A percentile compares a stretch with the other conserved stretches of the same genome.
phyloP scores from a whole-genome alignment of 345 rosid genomes.

The Rhizophora apiculata region DNA sequence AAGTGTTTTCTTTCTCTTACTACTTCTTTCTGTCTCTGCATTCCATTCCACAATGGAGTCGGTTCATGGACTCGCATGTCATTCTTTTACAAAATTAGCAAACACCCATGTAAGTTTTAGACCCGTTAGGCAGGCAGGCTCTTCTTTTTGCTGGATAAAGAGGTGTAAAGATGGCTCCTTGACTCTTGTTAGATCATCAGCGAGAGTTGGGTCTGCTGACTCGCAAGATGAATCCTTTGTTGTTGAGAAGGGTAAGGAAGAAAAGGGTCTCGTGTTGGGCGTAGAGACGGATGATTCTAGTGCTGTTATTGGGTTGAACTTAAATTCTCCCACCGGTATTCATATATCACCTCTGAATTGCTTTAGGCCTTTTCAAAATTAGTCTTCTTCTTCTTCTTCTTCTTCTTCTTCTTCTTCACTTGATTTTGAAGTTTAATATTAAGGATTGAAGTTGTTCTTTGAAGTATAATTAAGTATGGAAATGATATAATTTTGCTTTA shows the following conservation, averaged over 20 bases:
- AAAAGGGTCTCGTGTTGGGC: conserved; percentile 40
- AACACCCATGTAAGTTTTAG: conserved; percentile 3
- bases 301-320: conserved; percentile 58
- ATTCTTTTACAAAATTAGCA: conserved; percentile 4
- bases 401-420: not conserved
- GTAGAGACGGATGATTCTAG: conserved; percentile 60
- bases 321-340: conserved; percentile 48
- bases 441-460: not conserved
- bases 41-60: conserved; percentile 41
- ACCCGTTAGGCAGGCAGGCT: conserved; percentile 27
- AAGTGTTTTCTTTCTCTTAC: conserved; percentile 3
- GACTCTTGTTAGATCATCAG: conserved; percentile 31
- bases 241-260: conserved; percentile 23
- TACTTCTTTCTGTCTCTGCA: not conserved
- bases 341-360: not conserved
- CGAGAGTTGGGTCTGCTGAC: not conserved
- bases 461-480: too few relatives aligned
- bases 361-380: not conserved
- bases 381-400: not conserved
- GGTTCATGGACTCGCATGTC: conserved; percentile 22
- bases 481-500: too few relatives aligned
- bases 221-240: conserved; percentile 22
- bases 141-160: conserved; percentile 21
- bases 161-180: conserved; percentile 24
- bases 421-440: not conserved